Evolutionary conservation across 2,329 filamentous ascomycete species (phyloP), one percentile per base, ranked within the genome.

Genomic region (Trichoderma koningii): DNA sequence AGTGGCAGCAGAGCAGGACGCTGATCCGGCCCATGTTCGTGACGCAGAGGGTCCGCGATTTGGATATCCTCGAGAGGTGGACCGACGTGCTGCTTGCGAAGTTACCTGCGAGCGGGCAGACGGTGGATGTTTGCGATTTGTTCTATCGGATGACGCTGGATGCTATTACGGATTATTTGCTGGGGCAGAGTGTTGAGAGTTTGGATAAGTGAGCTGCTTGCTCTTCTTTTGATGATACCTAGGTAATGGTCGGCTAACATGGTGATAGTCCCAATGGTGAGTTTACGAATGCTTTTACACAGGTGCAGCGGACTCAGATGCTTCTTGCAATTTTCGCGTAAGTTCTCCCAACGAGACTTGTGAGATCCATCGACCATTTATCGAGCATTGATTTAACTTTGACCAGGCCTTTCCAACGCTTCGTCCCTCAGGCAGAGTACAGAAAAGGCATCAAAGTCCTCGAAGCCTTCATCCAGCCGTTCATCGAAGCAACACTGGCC

Each of bases 21-120:
- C 81, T 97, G 66, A 88, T 97, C 68, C 85, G 93, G 2, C 93
- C 93, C 0, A 92, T 96, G 73, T 97, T 97, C 76, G 87, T 92
- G 71, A 90, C 89, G 71, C 90, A 96, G 72, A 89, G 93, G 26
- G 85, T 97, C 41, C 89, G 89, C 66, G 91, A 97, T 75, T 78
- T 97, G 66, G 83, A 92, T 56, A 87, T 89, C 64, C 93, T 96
- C 72, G 92, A 96, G 14, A 56, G 42, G 26, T 71, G 69, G 68
- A 65, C 65, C 34, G 47, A 51, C 10, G 47, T 62, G 3, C 51
- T 71, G 26, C 51, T 71, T 10, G 57, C 55, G 14, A 66, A 68
- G 56, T 19, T 71, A 12, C 68, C 70, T 1, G 15, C 59, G 76
- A 80, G 82, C 21, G 76, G 90, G 76, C 79, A 79, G 59, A 81